A percentile compares a stretch with the other conserved stretches of the same genome.
These are phyloP conservation scores for Monosporascus cannonballus DNA, from an alignment of 2,329 filamentous ascomycete genomes.

Conservation along the genomic window DNA sequence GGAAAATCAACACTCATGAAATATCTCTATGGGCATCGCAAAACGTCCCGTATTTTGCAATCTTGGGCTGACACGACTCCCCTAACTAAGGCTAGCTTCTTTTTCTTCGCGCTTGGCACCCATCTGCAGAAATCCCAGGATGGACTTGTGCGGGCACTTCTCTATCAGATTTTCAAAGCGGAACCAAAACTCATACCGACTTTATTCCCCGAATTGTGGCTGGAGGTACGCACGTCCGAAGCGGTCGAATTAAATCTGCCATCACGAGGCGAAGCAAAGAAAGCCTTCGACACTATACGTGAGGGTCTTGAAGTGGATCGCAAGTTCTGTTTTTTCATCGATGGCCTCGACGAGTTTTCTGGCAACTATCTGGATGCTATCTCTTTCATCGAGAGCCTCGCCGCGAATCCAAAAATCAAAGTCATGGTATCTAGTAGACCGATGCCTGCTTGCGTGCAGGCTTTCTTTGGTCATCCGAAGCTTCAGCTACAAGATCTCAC, in stretches of 20 bases:
- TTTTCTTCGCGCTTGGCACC: neutral
- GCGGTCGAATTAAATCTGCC: neutral
- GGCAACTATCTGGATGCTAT: neutral
- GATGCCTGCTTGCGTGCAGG: conserved; percentile 14
- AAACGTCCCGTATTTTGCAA: neutral
- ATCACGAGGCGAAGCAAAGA: neutral
- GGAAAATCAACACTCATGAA: neutral
- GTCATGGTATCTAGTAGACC: conserved; percentile 26
- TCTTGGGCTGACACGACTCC: neutral
- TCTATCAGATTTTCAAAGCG: neutral
- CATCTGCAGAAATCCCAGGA: neutral
- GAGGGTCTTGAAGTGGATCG: neutral
- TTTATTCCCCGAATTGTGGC: neutral
- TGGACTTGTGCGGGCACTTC: neutral
- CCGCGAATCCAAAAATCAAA: conserved; percentile 16
- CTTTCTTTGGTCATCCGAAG: conserved; percentile 3
- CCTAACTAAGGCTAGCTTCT: neutral
- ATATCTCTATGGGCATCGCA: neutral
- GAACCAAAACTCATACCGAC: neutral
- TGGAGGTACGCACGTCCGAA: neutral
- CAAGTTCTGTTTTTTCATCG: conserved; percentile 4
- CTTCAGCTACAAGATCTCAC: conserved; percentile 12
- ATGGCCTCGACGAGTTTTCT: conserved; percentile 3
- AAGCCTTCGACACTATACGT: neutral
- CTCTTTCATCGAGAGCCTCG: neutral